Evolutionary conservation across 768 basidiomycete genomes (phyloP), one percentile per base, ranked within the genome.

Genomic region (Boletus edulis): DNA sequence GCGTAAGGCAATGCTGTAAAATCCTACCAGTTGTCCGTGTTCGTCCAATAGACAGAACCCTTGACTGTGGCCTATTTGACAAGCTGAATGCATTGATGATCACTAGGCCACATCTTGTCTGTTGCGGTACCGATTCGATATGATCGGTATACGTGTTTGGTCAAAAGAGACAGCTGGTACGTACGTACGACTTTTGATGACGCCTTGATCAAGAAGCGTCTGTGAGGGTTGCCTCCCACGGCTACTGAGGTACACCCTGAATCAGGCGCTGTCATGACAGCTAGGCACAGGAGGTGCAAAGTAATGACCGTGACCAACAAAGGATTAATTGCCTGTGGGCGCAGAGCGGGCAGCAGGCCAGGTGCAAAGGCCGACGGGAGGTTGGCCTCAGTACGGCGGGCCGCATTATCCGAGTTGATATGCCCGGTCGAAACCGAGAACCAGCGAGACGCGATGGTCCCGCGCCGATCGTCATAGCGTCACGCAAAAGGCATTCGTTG

Each of bases 21-120:
- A 29, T 18, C n/a, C 35, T 22, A 31, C 13, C 18, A 32, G 15
- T 48, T 51, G 54, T 29, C 29, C 29, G 29, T 8, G 29, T 52
- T 52, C 50, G 45, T 5, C 38, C 31, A 14, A 24, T 12, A 35
- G 61, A 59, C 61, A 62, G 46, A n/a, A 38, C 38, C 46, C 55
- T 51, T 37, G 49, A 17, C 46, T 40, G 44, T 49, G 50, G 41
- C 55, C 29, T 35, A 22, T 11, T 46, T 40, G 58, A 60, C 58
- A 46, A 46, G 38, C 15, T 34, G n/a, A 34, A 46, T 22, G n/a
- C 27, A 27, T 50, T 18, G 37, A 34, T 58, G 43, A 32, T 51
- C 56, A 22, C 15, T 27, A 13, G 18, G 12, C 17, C 41, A n/a
- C 31, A 39, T 20, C 37, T n/a, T 31, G 40, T 20, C 34, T 22